Base-by-base conservation (phyloP, 331 rosid species). In the Quercus tomentella region DNA sequence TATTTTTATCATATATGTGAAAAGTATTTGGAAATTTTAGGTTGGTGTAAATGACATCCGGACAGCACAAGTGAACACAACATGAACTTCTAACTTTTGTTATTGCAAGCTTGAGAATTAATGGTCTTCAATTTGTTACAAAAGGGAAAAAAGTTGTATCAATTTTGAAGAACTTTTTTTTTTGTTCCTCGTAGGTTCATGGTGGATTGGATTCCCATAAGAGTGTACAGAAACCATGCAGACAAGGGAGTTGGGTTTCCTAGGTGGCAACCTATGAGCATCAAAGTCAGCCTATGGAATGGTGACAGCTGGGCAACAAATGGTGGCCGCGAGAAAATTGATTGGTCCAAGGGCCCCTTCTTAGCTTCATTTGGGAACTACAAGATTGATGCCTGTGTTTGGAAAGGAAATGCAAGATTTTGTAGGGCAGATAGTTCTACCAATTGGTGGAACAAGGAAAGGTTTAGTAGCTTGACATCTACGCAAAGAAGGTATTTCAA, bases 221-320 rank as follows among this genome's bases (percentile, higher is more conserved):
- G 98, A 74, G 96, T 91, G 30, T 95, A 91, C 43, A 92, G 88
- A 92, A 95, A 91, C 88, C 97, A 95, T 65, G 97, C 86, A 16
- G 94, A 95, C 65, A 92, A 91, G 73, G 97, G 97, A 73, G 96
- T 91, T 62, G 75, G 87, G 67, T 95, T 85, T 82, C 98, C 97
- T 0, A 86, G 94, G 78, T 76, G 96, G 96, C 96, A 90, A 73
- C 98, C 98, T 78, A 91, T 95, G 98, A 82, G 94, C 82, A 54
- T 94, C 76, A 92, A 94, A 85, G 76, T 66, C 33, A 89, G 93
- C 66, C 82, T 94, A 56, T 94, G 97, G 97, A 82, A 95, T 26
- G 97, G 98, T 22, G 94, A 89, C 68, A 85, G 81, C 81, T 92
- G 97, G 98, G 98, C 98, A 49, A 95, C 98, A 54, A 22, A 93